phyloP scores from a whole-genome alignment of 306 rosid species.

The Malus asiatica region DNA sequence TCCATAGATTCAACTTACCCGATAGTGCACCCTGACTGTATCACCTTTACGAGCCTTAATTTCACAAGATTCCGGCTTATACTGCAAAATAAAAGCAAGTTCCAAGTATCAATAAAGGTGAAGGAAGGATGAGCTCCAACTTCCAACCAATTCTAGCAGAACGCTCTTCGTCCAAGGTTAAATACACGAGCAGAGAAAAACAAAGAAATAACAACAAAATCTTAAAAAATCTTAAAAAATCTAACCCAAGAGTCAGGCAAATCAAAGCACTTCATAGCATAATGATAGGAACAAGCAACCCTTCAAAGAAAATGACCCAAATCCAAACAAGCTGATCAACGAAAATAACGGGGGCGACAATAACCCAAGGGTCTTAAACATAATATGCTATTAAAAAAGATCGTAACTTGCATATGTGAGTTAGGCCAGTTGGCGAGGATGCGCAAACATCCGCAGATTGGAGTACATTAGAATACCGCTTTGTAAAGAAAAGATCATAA shows the following conservation, averaged over 20 bases:
- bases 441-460: neutral
- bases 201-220: neutral
- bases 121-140: neutral
- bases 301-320: neutral
- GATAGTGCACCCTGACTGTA: constrained; percentile 80
- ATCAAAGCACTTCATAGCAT: neutral
- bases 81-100: constrained; percentile 38
- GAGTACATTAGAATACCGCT: neutral
- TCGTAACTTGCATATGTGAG: neutral
- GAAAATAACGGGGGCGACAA: neutral
- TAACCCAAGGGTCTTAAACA: neutral
- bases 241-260: neutral
- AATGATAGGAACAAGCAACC: neutral
- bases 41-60: constrained; percentile 91
- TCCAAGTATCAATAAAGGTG: neutral
- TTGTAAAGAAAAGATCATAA: neutral
- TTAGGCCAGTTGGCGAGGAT: too few relatives aligned
- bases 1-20: constrained; percentile 44
- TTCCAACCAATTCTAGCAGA: neutral
- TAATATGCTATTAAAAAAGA: neutral
- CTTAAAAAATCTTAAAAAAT: neutral
- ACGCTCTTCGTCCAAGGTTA: neutral
- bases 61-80: constrained; percentile 76
- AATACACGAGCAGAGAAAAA: neutral
- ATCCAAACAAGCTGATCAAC: neutral